phyloP scores from a whole-genome alignment of 306 rosid species.

The Macrotyloma uniflorum region DNA sequence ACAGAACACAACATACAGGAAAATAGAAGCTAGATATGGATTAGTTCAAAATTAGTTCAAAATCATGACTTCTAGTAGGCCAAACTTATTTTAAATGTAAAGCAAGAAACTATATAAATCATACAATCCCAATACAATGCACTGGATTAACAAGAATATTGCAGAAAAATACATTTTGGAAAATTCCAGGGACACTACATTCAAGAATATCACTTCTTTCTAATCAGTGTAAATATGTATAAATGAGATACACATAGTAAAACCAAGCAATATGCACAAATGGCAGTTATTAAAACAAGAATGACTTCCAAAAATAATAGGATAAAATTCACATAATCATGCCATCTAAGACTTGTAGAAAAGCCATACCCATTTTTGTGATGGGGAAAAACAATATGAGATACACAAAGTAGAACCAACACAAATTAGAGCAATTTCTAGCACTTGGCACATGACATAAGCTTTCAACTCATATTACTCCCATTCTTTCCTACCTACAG shows the following conservation, averaged over 20 bases:
- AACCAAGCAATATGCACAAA: slow-evolving; percentile 10
- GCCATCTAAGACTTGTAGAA: not conserved
- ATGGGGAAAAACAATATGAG: too few species aligned
- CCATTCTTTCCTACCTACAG: slow-evolving; percentile 50
- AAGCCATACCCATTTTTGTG: not conserved
- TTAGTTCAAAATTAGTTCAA: too few species aligned
- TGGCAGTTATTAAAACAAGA: not conserved
- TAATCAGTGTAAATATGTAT: slow-evolving; percentile 27
- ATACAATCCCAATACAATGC: not conserved
- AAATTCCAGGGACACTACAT: slow-evolving; percentile 39
- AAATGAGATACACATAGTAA: slow-evolving; percentile 8
- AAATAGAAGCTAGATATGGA: not conserved
- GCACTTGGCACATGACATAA: too few species aligned
- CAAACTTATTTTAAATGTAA: not conserved
- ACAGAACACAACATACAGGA: not conserved
- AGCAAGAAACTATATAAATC: not conserved
- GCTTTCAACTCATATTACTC: too few species aligned
- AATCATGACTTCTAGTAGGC: not conserved
- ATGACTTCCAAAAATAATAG: not conserved
- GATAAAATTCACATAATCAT: not conserved
- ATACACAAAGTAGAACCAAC: too few species aligned
- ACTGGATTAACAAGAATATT: slow-evolving; percentile 4
- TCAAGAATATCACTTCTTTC: slow-evolving; percentile 52
- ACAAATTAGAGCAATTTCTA: too few species aligned
- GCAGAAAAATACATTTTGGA: slow-evolving; percentile 52